Conservation (phyloP, 2,329 filamentous ascomycete genomes). For the Pseudogymnoascus sp. region DNA sequence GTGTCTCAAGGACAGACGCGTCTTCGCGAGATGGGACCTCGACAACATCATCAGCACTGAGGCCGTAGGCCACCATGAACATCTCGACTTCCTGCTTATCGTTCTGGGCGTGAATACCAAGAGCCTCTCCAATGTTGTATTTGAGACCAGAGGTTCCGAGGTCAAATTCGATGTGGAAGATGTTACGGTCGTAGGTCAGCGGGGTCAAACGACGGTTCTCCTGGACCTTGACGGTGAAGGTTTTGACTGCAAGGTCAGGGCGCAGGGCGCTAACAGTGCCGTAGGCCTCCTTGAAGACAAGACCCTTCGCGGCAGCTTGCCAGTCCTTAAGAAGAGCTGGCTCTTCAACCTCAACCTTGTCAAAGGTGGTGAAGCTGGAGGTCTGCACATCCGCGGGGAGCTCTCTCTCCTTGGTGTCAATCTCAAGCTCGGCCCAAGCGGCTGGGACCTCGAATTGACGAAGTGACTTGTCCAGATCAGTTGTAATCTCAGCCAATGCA, state of each 20-base stretch:
- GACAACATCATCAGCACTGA: slow-evolving; percentile 76
- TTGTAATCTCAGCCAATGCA: slow-evolving; percentile 48
- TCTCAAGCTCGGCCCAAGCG: slow-evolving; percentile 66
- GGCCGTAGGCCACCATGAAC: slow-evolving; percentile 85
- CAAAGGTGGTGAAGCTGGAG: slow-evolving; percentile 76
- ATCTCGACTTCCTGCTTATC: slow-evolving; percentile 67
- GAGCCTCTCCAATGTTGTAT: slow-evolving; percentile 94
- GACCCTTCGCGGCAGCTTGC: slow-evolving; percentile 75
- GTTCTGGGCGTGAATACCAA: slow-evolving; percentile 95
- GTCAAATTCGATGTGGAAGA: slow-evolving; percentile 99
- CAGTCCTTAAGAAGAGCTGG: slow-evolving; percentile 63
- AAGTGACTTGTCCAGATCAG: slow-evolving; percentile 62
- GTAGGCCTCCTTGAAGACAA: slow-evolving; percentile 93
- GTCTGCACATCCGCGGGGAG: slow-evolving; percentile 59
- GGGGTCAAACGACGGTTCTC: slow-evolving; percentile 94
- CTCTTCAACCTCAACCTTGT: slow-evolving; percentile 65
- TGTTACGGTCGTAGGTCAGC: slow-evolving; percentile 85
- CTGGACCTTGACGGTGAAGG: slow-evolving; percentile 79
- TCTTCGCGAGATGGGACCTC: slow-evolving; percentile 85
- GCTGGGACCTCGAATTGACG: slow-evolving; percentile 68
- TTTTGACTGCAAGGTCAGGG: slow-evolving; percentile 80
- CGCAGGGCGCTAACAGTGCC: slow-evolving; percentile 65
- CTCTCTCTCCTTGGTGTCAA: slow-evolving; percentile 43
- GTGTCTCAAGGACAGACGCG: slow-evolving; percentile 63
- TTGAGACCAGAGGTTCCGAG: slow-evolving; percentile 83